These are phyloP conservation scores for Neofusicoccum parvum DNA, from an alignment of 2,329 filamentous ascomycete species.

Conservation along the genomic window DNA sequence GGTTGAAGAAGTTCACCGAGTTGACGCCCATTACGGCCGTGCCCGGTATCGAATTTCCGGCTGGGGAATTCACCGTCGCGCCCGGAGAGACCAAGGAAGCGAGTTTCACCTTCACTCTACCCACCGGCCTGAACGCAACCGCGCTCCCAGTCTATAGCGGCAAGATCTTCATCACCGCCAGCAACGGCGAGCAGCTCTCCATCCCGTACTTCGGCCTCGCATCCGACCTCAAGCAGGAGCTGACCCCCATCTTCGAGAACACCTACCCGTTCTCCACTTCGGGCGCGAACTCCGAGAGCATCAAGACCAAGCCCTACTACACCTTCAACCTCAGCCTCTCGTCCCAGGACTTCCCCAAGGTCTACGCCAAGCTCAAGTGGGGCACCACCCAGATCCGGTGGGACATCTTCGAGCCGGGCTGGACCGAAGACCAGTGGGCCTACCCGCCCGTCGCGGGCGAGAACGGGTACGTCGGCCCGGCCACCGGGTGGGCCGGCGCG, in stretches of 20 bases:
- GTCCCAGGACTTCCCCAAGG: conserved; percentile 12
- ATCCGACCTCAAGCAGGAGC: conserved; percentile 23
- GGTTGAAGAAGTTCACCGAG: conserved; percentile 21
- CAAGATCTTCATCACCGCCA: conserved; percentile 32
- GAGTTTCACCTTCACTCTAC: not conserved
- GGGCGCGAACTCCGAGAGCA: not conserved
- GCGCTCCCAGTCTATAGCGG: conserved; percentile 38
- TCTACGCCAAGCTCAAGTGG: conserved; percentile 9
- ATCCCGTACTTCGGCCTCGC: conserved; percentile 38
- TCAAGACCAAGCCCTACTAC: conserved; percentile 3
- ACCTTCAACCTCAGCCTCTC: conserved; percentile 5
- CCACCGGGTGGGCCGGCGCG: conserved; percentile 27
- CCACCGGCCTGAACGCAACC: conserved; percentile 27
- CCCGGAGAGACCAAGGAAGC: conserved; percentile 12
- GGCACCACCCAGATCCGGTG: conserved; percentile 5
- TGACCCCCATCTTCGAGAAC: conserved; percentile 1
- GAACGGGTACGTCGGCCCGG: conserved; percentile 33
- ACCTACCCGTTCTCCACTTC: conserved; percentile 1
- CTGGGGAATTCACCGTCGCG: conserved; percentile 27
- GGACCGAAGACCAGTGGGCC: conserved; percentile 30
- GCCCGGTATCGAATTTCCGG: conserved; percentile 25
- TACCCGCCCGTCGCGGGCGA: conserved; percentile 33
- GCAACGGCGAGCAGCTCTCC: conserved; percentile 29
- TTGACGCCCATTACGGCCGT: conserved; percentile 10
- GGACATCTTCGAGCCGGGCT: conserved; percentile 31